phyloP scores from a whole-genome alignment of 2,329 filamentous ascomycete genomes.

The Microascus cirrosus region DNA sequence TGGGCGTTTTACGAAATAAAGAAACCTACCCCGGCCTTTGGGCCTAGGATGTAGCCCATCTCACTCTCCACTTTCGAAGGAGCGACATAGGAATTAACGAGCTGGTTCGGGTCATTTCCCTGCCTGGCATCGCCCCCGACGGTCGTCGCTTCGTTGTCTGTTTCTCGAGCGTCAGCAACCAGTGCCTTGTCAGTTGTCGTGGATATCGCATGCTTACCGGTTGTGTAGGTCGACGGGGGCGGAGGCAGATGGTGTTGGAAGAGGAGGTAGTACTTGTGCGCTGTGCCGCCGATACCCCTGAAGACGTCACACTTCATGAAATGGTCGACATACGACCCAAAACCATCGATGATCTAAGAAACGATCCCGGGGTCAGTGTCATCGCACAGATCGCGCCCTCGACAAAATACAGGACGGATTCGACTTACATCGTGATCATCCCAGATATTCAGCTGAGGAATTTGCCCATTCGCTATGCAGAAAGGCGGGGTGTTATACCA shows the following conservation, averaged over 20 bases:
- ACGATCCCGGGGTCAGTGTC: slow-evolving; percentile 21
- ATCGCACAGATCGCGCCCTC: too few species aligned
- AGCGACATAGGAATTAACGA: slow-evolving; percentile 64
- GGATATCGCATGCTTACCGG: slow-evolving; percentile 31
- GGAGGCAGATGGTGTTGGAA: slow-evolving; percentile 93
- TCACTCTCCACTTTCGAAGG: slow-evolving; percentile 46
- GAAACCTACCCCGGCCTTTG: slow-evolving; percentile 59
- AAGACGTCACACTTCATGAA: slow-evolving; percentile 94
- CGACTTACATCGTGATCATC: slow-evolving; percentile 75
- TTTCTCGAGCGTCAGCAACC: neutral
- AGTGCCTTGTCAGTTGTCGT: neutral
- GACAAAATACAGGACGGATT: neutral
- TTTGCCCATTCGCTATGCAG: slow-evolving; percentile 76
- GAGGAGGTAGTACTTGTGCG: slow-evolving; percentile 96
- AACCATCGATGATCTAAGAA: slow-evolving; percentile 74
- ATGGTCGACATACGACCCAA: slow-evolving; percentile 83
- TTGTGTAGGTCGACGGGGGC: slow-evolving; percentile 75
- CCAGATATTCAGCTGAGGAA: slow-evolving; percentile 95
- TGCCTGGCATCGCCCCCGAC: slow-evolving; percentile 48
- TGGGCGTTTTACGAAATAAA: neutral
- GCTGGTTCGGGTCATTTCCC: slow-evolving; percentile 33
- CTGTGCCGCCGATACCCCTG: slow-evolving; percentile 78
- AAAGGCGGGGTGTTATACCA: slow-evolving; percentile 82
- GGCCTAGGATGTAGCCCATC: slow-evolving; percentile 58
- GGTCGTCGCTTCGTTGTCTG: slow-evolving; percentile 15